Conservation (phyloP, 2,329 filamentous ascomycete genomes). For the Malbranchea cinnamomea region DNA sequence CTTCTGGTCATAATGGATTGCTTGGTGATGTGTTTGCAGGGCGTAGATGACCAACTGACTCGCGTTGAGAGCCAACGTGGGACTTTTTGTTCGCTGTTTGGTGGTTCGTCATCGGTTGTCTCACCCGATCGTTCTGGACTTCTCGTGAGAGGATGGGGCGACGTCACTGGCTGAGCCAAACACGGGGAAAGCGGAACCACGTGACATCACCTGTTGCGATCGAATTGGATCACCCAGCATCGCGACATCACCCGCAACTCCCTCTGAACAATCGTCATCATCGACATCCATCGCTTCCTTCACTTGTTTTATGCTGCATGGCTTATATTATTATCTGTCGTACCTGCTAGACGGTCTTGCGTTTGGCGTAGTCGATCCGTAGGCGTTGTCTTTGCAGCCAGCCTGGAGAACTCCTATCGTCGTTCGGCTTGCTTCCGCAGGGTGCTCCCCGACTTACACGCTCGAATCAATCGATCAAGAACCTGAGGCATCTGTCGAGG, state of each 20-base stretch:
- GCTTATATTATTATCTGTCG: slow-evolving; percentile 10
- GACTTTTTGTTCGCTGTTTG: too few relatives aligned
- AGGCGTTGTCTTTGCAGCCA: slow-evolving; percentile 31
- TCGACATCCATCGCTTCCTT: slow-evolving; percentile 3
- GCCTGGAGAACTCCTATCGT: slow-evolving; percentile 29
- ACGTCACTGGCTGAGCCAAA: slow-evolving; percentile 24
- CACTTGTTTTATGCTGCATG: slow-evolving; percentile 8
- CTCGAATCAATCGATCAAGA: not conserved
- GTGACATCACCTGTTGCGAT: slow-evolving; percentile 18
- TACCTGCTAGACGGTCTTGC: slow-evolving; percentile 29
- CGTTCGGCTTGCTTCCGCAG: slow-evolving; percentile 29
- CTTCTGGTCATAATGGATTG: too few relatives aligned
- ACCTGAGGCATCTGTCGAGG: too few relatives aligned
- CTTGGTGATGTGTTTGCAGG: too few relatives aligned
- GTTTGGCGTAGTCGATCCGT: slow-evolving; percentile 30
- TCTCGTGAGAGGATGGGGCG: slow-evolving; percentile 24
- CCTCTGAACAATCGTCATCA: slow-evolving; percentile 6
- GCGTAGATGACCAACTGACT: too few relatives aligned
- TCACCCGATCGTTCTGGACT: too few relatives aligned
- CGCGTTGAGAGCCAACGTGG: too few relatives aligned
- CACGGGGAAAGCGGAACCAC: slow-evolving; percentile 15
- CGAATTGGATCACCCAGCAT: slow-evolving; percentile 7
- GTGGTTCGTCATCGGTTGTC: too few relatives aligned
- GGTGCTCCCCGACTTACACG: slow-evolving; percentile 8
- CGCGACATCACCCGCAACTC: slow-evolving; percentile 8